A percentile compares a stretch with the other conserved stretches of the same genome.
Conservation (phyloP, 2,329 filamentous ascomycete genomes). For the Simplicillium aogashimaense region DNA sequence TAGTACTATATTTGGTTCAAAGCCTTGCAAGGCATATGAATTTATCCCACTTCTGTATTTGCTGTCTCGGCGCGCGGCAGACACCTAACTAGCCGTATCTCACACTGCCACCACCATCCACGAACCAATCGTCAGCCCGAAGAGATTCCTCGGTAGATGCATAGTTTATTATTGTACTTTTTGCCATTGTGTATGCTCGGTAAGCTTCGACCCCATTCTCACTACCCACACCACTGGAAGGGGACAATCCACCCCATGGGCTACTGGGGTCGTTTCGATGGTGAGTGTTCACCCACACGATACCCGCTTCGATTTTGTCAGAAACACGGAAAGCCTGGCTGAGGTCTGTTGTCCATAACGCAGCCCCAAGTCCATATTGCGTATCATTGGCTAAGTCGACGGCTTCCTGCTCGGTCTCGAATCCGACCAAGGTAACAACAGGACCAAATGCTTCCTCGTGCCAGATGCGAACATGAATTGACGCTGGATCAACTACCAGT, state of each 20-base stretch:
- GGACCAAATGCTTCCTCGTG: constrained; percentile 78
- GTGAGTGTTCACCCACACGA: constrained; percentile 50
- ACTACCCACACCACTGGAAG: constrained; percentile 56
- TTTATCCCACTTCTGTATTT: too few relatives aligned
- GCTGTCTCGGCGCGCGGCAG: too few relatives aligned
- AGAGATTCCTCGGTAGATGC: constrained; percentile 42
- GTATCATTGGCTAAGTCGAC: constrained; percentile 63
- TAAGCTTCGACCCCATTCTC: constrained; percentile 63
- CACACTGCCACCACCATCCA: constrained; percentile 43
- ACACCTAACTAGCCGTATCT: constrained; percentile 22
- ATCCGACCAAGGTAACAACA: constrained; percentile 65
- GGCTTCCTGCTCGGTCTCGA: constrained; percentile 63
- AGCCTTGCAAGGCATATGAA: too few relatives aligned
- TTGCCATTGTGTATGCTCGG: constrained; percentile 47
- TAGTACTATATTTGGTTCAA: too few relatives aligned
- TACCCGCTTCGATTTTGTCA: constrained; percentile 59
- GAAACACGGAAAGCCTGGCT: constrained; percentile 62
- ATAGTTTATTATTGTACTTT: constrained; percentile 63
- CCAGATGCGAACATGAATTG: constrained; percentile 63
- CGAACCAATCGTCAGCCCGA: constrained; percentile 57
- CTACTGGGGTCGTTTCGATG: constrained; percentile 64
- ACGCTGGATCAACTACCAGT: constrained; percentile 35
- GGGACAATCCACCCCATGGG: constrained; percentile 57
- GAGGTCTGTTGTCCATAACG: constrained; percentile 66
- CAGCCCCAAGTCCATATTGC: constrained; percentile 68